Conservation (phyloP, 805 yeast genomes). For the Candida montana region DNA sequence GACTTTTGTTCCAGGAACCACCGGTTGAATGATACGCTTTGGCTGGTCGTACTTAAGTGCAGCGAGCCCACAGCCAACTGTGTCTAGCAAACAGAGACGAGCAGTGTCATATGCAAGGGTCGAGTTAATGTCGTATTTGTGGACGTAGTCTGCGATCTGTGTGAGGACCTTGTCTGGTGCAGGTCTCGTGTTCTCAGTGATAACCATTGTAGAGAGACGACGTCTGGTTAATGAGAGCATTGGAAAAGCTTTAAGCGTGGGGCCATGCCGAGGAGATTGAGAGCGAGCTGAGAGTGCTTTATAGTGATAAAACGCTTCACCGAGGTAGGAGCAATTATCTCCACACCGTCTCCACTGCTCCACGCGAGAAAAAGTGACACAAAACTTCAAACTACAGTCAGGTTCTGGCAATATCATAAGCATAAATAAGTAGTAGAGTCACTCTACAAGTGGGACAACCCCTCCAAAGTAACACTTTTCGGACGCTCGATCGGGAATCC, state of each 20-base stretch:
- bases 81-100: conserved; percentile 48
- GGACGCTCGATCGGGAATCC: conserved; percentile 84
- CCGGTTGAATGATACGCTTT: conserved; percentile 44
- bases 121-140: conserved; percentile 38
- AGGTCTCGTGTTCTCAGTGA: conserved; percentile 47
- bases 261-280: no score
- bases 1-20: conserved; percentile 51
- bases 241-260: no score
- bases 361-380: background rate
- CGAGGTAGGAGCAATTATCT: background rate
- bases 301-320: no score
- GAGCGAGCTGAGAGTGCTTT: no score
- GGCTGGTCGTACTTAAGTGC: conserved; percentile 50
- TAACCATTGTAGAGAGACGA: conserved; percentile 12
- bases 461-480: conserved; percentile 28
- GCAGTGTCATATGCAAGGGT: conserved; percentile 49
- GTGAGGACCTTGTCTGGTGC: conserved; percentile 42
- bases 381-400: background rate
- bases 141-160: conserved; percentile 48
- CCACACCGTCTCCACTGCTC: background rate
- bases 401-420: background rate
- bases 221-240: background rate
- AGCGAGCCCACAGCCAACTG: conserved; percentile 57
- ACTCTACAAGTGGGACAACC: conserved; percentile 6
- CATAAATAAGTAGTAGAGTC: conserved; percentile 1